A percentile compares a stretch with the other conserved stretches of the same genome.
Evolutionary conservation across 2,329 filamentous ascomycete species (phyloP).

Genomic region (Aspergillus transmontanensis): DNA sequence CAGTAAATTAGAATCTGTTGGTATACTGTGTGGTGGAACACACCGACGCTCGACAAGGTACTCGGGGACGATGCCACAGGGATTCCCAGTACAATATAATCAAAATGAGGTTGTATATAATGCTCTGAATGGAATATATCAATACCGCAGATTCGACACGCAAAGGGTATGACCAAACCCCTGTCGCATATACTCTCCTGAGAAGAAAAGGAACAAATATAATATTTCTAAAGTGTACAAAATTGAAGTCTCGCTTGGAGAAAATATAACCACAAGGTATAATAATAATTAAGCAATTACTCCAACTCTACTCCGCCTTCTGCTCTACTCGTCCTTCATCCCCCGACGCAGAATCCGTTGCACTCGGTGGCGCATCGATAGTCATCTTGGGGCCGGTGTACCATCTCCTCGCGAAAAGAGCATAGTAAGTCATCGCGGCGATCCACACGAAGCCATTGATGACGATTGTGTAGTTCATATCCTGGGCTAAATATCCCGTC

Average conservation of each 20-base stretch:
- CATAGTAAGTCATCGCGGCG: conserved; percentile 59
- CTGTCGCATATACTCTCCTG: no score
- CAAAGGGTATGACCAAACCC: no score
- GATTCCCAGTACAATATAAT: background rate
- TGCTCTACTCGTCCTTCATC: background rate
- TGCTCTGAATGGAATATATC: no score
- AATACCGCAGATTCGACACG: no score
- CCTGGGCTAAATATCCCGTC: conserved; percentile 33
- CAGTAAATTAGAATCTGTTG: background rate
- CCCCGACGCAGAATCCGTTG: background rate
- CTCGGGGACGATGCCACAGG: background rate
- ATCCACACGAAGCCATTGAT: conserved; percentile 63
- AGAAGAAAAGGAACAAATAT: background rate
- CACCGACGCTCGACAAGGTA: no score
- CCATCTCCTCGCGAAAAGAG: conserved; percentile 61
- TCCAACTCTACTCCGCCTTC: background rate
- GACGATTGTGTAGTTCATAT: conserved; percentile 67
- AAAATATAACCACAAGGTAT: background rate
- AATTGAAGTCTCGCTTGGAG: background rate
- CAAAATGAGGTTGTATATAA: no score
- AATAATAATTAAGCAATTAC: background rate
- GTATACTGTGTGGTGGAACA: no score
- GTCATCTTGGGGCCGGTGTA: conserved; percentile 64
- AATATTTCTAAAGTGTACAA: background rate
- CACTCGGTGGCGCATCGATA: conserved; percentile 36